Evolutionary conservation across 148 eudicot species (phyloP).

Genomic region (Camellia japonica): DNA sequence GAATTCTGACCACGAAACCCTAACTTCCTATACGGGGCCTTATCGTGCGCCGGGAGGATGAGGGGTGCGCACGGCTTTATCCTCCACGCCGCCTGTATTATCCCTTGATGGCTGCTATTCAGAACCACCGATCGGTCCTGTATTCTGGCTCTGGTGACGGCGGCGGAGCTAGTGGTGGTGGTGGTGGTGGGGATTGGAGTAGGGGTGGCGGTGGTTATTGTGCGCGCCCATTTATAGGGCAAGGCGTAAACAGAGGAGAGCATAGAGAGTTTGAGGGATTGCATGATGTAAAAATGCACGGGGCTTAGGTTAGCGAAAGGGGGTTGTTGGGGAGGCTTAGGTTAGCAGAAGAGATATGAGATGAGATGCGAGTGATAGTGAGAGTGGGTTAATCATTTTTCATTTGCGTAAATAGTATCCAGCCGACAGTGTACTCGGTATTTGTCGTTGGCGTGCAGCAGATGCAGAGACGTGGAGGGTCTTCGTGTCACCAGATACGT

Average conservation of each 20-base stretch:
- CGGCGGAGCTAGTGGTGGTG: not conserved
- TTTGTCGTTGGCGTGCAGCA: too few relatives aligned
- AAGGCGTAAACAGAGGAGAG: conserved; percentile 2
- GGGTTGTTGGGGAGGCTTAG: not conserved
- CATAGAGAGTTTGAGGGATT: conserved; percentile 2
- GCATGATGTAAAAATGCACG: conserved; percentile 12
- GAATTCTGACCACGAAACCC: conserved; percentile 27
- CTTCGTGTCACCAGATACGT: too few relatives aligned
- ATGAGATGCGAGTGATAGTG: not conserved
- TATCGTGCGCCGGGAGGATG: conserved; percentile 18
- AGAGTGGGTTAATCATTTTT: too few relatives aligned
- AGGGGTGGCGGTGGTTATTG: not conserved
- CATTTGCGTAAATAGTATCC: too few relatives aligned
- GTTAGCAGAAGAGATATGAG: not conserved
- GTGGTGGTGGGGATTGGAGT: too few relatives aligned
- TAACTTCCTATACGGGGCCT: not conserved
- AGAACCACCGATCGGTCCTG: not conserved
- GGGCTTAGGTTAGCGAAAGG: conserved; percentile 5
- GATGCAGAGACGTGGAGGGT: too few relatives aligned
- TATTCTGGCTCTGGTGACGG: too few relatives aligned
- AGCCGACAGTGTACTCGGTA: too few relatives aligned
- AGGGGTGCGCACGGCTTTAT: conserved; percentile 15
- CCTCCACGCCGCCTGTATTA: not conserved
- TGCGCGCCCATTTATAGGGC: conserved; percentile 13
- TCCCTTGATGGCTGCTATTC: not conserved